Base-by-base conservation (phyloP, 768 basidiomycete species). In the Gymnopilus junonius region DNA sequence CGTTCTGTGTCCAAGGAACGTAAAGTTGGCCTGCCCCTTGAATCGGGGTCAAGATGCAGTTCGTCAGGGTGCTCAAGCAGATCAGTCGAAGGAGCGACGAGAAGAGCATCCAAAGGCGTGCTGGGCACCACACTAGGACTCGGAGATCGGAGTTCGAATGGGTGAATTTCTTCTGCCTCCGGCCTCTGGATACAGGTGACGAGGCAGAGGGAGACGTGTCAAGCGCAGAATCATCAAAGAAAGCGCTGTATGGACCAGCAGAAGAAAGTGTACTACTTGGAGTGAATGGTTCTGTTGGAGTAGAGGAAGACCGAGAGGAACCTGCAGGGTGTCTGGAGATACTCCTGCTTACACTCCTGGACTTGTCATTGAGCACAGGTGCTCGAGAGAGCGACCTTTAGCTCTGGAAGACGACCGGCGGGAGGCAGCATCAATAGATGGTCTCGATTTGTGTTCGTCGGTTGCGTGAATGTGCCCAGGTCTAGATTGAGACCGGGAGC, bases 301-400 rank as follows among this genome's bases (percentile, higher is more conserved):
- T 51, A 21, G 68, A 48, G 10, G 71, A 39, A 8, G 43, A 32
- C 14, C 59, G 63, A 10, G 66, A 62, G 15, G 65, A 62, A 8
- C 69, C 70, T 39, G 70, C 78, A 2, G 78, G 71, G 14, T 71
- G 75, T 40, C 80, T 74, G 10, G 83, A 84, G 14, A 74, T 69
- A 63, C 81, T 81, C 35, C 82, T 77, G 42, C 80, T 78, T 12
- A 62, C 65, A n/a, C 78, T 78, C 42, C 79, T 72, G 6, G 75
- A 78, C 46, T 76, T 78, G 15, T 77, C 79, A 32, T 75, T 75
- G 1, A 76, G 71, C 15, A 77, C 72, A 10, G 85, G 84, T 1
- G 80, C 77, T n/a, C 84, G 76, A 12, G 85, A 87, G 31, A 81
- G 70, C 4, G 87, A 86, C 31, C 85, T 79, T 79, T 73, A 1